phyloP scores from a whole-genome alignment of 768 basidiomycete species.

The Cystoderma amianthinum region DNA sequence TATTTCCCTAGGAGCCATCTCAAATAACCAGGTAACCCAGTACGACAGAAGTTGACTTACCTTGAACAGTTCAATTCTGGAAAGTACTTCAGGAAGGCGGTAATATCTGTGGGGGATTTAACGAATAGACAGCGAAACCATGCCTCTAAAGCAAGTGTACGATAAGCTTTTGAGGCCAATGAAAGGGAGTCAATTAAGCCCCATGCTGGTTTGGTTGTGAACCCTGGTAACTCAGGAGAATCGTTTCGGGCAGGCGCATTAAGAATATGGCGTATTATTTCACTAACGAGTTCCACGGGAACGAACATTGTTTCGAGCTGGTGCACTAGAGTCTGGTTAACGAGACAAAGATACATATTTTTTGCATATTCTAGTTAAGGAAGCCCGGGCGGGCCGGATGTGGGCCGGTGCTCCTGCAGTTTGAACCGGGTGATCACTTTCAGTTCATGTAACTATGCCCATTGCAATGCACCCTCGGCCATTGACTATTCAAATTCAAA shows the following conservation, averaged over 20 bases:
- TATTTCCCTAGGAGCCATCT: constrained; percentile 20
- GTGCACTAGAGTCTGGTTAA: too few relatives aligned
- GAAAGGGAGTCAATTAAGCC: constrained; percentile 17
- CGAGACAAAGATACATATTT: too few relatives aligned
- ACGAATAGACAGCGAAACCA: constrained; percentile 27
- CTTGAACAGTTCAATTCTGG: constrained; percentile 18
- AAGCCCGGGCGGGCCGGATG: too few relatives aligned
- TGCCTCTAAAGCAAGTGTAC: constrained; percentile 16
- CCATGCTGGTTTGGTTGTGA: constrained; percentile 19
- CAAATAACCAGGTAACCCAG: neutral
- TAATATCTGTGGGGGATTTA: constrained; percentile 13
- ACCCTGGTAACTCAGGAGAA: constrained; percentile 8
- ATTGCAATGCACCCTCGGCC: too few relatives aligned
- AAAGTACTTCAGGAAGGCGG: constrained; percentile 13
- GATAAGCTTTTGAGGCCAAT: constrained; percentile 20
- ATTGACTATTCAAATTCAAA: too few relatives aligned
- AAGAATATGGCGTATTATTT: constrained; percentile 20
- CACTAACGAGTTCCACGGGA: constrained; percentile 25
- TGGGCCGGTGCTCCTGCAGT: too few relatives aligned
- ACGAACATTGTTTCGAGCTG: too few relatives aligned
- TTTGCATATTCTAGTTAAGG: too few relatives aligned
- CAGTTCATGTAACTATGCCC: too few relatives aligned
- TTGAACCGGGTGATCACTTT: too few relatives aligned
- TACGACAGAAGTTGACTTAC: constrained; percentile 7
- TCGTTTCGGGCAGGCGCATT: constrained; percentile 2